phyloP scores from a whole-genome alignment of 257 asterid species.

The Rhazya stricta region DNA sequence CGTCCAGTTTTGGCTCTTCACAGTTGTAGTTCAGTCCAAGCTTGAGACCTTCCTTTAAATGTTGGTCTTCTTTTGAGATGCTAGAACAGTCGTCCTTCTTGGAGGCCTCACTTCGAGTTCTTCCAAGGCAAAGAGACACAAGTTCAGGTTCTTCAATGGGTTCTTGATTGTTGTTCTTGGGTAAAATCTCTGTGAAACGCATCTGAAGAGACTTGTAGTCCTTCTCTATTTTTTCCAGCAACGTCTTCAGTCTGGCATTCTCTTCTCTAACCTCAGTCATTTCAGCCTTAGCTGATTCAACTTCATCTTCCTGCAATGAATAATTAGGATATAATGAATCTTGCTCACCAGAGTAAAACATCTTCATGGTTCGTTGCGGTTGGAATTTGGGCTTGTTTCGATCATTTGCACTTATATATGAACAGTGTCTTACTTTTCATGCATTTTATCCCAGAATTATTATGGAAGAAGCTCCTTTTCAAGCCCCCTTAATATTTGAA shows the following conservation, averaged over 20 bases:
- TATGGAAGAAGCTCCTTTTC: no score
- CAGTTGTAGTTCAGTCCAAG: conserved; percentile 30
- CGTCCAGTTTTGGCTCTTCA: neutral
- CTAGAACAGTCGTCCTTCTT: conserved; percentile 25
- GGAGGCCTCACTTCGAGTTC: conserved; percentile 20
- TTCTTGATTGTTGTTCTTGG: conserved; percentile 19
- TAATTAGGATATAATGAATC: neutral
- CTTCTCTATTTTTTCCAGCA: conserved; percentile 45
- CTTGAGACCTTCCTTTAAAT: conserved; percentile 25
- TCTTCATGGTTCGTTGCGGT: neutral
- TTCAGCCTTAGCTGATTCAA: conserved; percentile 40
- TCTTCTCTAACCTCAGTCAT: conserved; percentile 58
- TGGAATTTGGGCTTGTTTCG: no score
- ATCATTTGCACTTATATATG: no score
- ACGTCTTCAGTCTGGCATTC: conserved; percentile 51
- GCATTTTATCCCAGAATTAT: no score
- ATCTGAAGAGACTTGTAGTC: conserved; percentile 57
- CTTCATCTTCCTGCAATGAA: conserved; percentile 49
- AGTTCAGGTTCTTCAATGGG: conserved; percentile 46
- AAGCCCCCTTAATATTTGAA: no score
- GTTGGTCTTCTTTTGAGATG: conserved; percentile 10
- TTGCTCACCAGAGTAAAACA: neutral
- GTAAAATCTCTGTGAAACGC: conserved; percentile 28
- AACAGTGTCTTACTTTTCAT: no score
- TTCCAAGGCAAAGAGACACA: conserved; percentile 72